phyloP scores from a whole-genome alignment of 306 rosid species.

The Astragalus membranaceus region DNA sequence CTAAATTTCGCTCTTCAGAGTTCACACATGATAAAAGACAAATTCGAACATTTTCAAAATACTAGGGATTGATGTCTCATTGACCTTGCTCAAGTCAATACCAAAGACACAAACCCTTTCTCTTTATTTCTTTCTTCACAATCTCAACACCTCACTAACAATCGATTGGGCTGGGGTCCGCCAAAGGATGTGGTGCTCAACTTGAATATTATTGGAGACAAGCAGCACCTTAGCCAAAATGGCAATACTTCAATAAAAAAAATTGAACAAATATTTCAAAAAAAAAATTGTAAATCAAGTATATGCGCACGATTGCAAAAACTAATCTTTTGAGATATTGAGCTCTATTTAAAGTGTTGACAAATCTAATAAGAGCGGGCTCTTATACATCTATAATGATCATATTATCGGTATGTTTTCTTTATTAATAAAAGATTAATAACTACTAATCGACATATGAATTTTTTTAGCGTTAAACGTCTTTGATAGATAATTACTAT shows the following conservation, averaged over 20 bases:
- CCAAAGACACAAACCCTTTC: not conserved
- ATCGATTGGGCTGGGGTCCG: not conserved
- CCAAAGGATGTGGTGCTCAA: constrained; percentile 1
- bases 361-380: too few relatives aligned
- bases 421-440: not conserved
- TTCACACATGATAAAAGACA: not conserved
- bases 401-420: not conserved
- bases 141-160: not conserved
- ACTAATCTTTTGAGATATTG: too few relatives aligned
- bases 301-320: too few relatives aligned
- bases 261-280: not conserved
- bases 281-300: too few relatives aligned
- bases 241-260: not conserved
- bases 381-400: too few relatives aligned
- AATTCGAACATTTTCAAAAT: not conserved
- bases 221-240: not conserved
- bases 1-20: not conserved
- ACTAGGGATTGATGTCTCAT: not conserved
- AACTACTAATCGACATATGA: not conserved
- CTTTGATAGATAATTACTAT: too few relatives aligned
- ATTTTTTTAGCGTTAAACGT: not conserved
- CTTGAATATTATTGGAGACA: not conserved
- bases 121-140: not conserved
- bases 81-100: not conserved
- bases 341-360: too few relatives aligned